Evolutionary conservation across 139 green algal genomes (phyloP).

Genomic region (Volvox africanus): DNA sequence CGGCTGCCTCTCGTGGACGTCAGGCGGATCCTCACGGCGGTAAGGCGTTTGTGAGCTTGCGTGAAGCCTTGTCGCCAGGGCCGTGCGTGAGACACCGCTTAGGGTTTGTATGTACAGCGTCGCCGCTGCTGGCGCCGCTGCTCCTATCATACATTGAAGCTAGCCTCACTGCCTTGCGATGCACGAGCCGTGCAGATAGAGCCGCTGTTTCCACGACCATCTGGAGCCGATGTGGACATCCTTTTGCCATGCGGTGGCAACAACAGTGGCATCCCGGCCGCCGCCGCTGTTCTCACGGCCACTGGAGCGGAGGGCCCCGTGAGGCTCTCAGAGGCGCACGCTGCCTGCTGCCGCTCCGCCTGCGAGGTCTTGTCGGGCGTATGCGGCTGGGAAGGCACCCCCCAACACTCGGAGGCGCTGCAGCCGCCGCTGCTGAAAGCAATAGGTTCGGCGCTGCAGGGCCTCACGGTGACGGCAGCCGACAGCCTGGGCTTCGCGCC

Average conservation of each 20-base stretch:
- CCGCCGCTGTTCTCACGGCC: not conserved
- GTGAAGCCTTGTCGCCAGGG: too few relatives aligned
- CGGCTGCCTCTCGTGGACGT: slow-evolving; percentile 18
- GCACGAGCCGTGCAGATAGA: not conserved
- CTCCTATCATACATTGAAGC: too few relatives aligned
- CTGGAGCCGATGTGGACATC: not conserved
- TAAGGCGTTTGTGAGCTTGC: not conserved
- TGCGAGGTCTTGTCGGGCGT: slow-evolving; percentile 8
- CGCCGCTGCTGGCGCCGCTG: too few relatives aligned
- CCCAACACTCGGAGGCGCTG: slow-evolving; percentile 6
- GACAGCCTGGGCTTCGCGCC: not conserved
- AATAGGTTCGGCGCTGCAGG: not conserved
- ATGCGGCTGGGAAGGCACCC: not conserved
- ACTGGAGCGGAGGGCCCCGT: slow-evolving; percentile 3
- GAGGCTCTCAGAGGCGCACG: slow-evolving; percentile 8
- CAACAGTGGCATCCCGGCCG: too few relatives aligned
- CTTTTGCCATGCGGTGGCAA: too few relatives aligned
- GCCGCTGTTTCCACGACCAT: slow-evolving; percentile 27
- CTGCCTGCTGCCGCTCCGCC: slow-evolving; percentile 4
- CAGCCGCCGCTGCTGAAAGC: slow-evolving; percentile 5
- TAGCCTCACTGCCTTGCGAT: too few relatives aligned
- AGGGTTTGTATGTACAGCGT: too few relatives aligned
- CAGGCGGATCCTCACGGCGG: not conserved
- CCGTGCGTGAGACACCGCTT: too few relatives aligned
- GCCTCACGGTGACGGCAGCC: not conserved